These are phyloP conservation scores for Lolium multiflorum DNA, from an alignment of 176 grass and related monocot genomes.

Conservation along the genomic window DNA sequence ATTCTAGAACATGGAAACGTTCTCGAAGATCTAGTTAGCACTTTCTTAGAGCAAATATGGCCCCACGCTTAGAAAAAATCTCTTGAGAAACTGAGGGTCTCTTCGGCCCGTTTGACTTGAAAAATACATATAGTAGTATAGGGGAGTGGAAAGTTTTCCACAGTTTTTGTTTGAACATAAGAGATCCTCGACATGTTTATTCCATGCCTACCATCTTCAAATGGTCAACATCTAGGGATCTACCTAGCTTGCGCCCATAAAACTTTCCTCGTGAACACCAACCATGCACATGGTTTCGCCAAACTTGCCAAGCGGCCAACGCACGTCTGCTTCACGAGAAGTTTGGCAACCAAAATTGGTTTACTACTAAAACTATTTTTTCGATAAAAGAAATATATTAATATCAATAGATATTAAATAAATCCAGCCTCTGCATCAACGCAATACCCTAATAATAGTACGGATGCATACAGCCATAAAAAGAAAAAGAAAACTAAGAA, in stretches of 20 bases:
- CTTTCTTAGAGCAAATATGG: background rate
- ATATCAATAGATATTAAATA: too few species aligned
- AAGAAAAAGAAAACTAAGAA: too few species aligned
- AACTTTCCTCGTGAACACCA: background rate
- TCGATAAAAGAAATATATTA: too few species aligned
- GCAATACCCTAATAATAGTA: too few species aligned
- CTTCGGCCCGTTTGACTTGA: too few species aligned
- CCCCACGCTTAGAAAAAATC: too few species aligned
- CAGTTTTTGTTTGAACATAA: too few species aligned
- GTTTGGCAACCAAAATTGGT: background rate
- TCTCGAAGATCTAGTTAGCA: constrained; percentile 15
- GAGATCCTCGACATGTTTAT: background rate
- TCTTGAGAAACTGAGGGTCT: background rate
- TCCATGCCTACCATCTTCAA: background rate
- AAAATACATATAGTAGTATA: too few species aligned
- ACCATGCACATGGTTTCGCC: background rate
- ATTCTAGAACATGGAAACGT: background rate
- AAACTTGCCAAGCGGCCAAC: background rate
- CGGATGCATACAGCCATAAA: too few species aligned
- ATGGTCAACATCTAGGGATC: background rate
- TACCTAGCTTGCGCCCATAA: background rate
- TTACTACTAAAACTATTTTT: too few species aligned
- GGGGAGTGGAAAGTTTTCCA: too few species aligned
- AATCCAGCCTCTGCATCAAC: too few species aligned
- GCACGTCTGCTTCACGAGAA: background rate